Evolutionary conservation across 1,139 yeast genomes (phyloP), one percentile per base, ranked within the genome.

Genomic region (Spathaspora jeffriesii): DNA sequence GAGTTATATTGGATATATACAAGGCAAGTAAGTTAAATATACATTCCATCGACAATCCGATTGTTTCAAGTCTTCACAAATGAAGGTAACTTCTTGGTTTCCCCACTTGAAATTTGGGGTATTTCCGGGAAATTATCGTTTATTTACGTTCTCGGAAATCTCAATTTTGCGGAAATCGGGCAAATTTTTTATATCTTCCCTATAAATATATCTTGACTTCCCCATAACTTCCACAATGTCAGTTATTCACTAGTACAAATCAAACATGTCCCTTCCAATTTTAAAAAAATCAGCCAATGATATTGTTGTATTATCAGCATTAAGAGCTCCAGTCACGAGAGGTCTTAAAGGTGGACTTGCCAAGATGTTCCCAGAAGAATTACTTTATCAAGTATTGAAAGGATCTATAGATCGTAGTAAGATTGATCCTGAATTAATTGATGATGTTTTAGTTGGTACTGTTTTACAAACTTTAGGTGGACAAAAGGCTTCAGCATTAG

Each of bases 401-500:
- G n/a, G n/a, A n/a, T n/a, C n/a, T n/a, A n/a, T n/a, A n/a, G n/a
- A n/a, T n/a, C n/a, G n/a, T n/a, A n/a, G n/a, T 47, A 82, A 84
- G 67, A 78, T 93, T 70, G 78, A 87, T 60, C 84, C 96, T 44
- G 75, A 78, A 42, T 84, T 79, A 51, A 96, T 88, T 49, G 97
- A 93, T 58, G 98, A 93, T 70, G 82, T 93, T 61, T 77, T 88
- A 60, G 92, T 91, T 65, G 99, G 99, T 62, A 90, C 91, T 61
- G 99, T 91, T 45, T 74, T 89, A 63, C 88, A 89, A 61, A 98
- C 98, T 56, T 84, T 90, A 49, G 99, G 99, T 53, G 87, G 98
- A 71, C 99, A 93, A 73, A 98, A 93, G 49, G 97, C 97, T 15
- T 64, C 92, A n/a, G n/a, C n/a, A n/a, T n/a, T n/a, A n/a, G n/a